A percentile compares a stretch with the other conserved stretches of the same genome.
Evolutionary conservation across 192 early-diverging fungal species (phyloP).

Genomic region (Coemansia sp.): DNA sequence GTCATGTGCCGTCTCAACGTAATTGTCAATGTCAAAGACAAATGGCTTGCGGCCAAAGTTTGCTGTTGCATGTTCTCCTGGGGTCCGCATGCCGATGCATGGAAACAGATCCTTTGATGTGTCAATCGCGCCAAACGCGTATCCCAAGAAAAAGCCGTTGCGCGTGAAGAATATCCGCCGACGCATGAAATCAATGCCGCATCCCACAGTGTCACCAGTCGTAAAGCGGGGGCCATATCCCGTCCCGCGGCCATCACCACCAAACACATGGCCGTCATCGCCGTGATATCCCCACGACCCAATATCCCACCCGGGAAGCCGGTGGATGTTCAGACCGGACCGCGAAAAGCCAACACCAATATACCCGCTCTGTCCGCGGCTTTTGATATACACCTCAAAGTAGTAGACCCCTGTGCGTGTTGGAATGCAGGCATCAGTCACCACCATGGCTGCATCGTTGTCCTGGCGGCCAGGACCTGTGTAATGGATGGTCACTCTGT

Average conservation of each 20-base stretch:
- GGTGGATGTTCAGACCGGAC: constrained; percentile 53
- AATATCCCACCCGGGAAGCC: constrained; percentile 91
- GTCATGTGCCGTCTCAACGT: constrained; percentile 23
- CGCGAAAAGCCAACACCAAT: constrained; percentile 89
- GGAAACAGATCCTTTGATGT: constrained; percentile 55
- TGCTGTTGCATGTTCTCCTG: constrained; percentile 56
- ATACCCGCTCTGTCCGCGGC: constrained; percentile 87
- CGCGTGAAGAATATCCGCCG: constrained; percentile 86
- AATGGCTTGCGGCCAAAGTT: constrained; percentile 68
- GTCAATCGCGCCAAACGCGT: constrained; percentile 57
- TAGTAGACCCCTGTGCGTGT: constrained; percentile 88
- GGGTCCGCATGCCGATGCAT: constrained; percentile 62
- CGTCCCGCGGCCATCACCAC: constrained; percentile 71
- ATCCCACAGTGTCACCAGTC: constrained; percentile 94
- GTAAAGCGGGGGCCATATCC: constrained; percentile 86
- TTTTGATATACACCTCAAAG: constrained; percentile 82
- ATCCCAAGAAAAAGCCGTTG: constrained; percentile 76
- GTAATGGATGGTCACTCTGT: constrained; percentile 37
- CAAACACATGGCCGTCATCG: constrained; percentile 89
- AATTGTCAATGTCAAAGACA: constrained; percentile 60
- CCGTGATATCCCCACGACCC: constrained; percentile 97
- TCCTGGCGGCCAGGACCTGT: constrained; percentile 71
- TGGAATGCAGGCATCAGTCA: constrained; percentile 81
- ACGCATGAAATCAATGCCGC: constrained; percentile 83
- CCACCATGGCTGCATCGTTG: constrained; percentile 77